Evolutionary conservation across 1,284 basidiomycete genomes (phyloP), one percentile per base, ranked within the genome.

Genomic region (Pholiota adiposa): DNA sequence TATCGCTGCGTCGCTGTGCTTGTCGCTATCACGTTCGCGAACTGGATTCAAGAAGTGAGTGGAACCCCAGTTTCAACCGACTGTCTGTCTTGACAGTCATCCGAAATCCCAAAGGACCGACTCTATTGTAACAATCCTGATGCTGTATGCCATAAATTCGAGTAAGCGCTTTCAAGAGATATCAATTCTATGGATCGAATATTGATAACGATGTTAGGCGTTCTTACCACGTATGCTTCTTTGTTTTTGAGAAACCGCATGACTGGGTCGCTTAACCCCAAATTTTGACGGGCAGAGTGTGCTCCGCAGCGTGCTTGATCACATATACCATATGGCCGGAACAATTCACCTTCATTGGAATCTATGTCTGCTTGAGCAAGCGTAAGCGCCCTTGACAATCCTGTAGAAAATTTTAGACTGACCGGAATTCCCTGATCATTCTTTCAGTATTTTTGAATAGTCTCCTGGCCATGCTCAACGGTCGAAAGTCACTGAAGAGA

Each of bases 301-400:
- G 70, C 52, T 63, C 71, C 23, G 49, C 61, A 4, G 71, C 68
- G 12, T 74, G 71, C 56, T 72, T 75, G 31, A 69, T 74, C 54
- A 71, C 71, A n/a, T 75, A 71, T 51, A 56, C 69, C 4, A 63
- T 73, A 53, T 74, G 72, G 71, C 73, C 73, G 4, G 51, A 65
- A 27, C 64, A 69, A 33, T 69, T 74, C 57, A 70, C 66, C 2
- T 74, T 73, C 54, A 69, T 75, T 29, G 72, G 69, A 4, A 71
- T 75, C 19, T 75, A 75, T 48, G 71, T 74, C 51, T 67, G 66
- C 33, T 65, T 74, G 19, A 71, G 69, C 56, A 73, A 75, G 64
- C 49, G 72, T 74, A 49, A 49, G 67, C 50, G 14, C 11, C 23
- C 4, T 31, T 1, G 36, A 21, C 21, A 12, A 48, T 8, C 18